Evolutionary conservation across 2,329 filamentous ascomycete species (phyloP).

Genomic region (Xylaria sp.): DNA sequence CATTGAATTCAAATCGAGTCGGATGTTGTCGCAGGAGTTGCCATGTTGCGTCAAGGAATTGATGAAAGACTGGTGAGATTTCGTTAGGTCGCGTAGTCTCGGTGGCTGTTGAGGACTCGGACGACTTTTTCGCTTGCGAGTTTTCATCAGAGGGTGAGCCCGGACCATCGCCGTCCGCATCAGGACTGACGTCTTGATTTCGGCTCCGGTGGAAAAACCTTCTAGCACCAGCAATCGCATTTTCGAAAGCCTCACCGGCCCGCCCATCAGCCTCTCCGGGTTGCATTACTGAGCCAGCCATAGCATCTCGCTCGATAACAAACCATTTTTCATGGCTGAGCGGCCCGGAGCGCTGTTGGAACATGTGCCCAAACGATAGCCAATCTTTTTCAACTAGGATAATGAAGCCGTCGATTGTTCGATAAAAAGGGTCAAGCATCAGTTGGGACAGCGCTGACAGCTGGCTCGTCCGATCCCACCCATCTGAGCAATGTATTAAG

Average conservation of each 20-base stretch:
- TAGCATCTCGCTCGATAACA: conserved; percentile 81
- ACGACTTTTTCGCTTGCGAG: conserved; percentile 50
- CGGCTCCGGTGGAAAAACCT: conserved; percentile 89
- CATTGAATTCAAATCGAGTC: conserved; percentile 94
- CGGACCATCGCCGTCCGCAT: conserved; percentile 56
- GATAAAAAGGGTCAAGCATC: conserved; percentile 94
- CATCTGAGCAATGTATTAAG: conserved; percentile 96
- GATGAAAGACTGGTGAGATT: conserved; percentile 95
- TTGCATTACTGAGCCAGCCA: conserved; percentile 71
- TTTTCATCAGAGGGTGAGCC: conserved; percentile 47
- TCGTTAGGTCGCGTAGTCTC: conserved; percentile 87
- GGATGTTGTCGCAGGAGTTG: conserved; percentile 89
- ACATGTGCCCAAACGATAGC: conserved; percentile 98
- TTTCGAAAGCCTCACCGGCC: conserved; percentile 81
- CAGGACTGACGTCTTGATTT: conserved; percentile 67
- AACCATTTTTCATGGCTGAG: conserved; percentile 96
- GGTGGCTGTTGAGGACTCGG: conserved; percentile 59
- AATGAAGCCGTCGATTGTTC: conserved; percentile 94
- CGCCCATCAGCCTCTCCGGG: conserved; percentile 71
- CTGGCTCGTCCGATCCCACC: conserved; percentile 97
- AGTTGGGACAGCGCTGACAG: conserved; percentile 91
- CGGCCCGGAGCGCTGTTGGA: conserved; percentile 89
- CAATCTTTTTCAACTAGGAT: conserved; percentile 97
- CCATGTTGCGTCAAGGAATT: conserved; percentile 94
- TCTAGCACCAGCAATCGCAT: conserved; percentile 83